These are phyloP conservation scores for Magnaporthiopsis incrustans DNA, from an alignment of 2,329 filamentous ascomycete genomes.

Conservation along the genomic window DNA sequence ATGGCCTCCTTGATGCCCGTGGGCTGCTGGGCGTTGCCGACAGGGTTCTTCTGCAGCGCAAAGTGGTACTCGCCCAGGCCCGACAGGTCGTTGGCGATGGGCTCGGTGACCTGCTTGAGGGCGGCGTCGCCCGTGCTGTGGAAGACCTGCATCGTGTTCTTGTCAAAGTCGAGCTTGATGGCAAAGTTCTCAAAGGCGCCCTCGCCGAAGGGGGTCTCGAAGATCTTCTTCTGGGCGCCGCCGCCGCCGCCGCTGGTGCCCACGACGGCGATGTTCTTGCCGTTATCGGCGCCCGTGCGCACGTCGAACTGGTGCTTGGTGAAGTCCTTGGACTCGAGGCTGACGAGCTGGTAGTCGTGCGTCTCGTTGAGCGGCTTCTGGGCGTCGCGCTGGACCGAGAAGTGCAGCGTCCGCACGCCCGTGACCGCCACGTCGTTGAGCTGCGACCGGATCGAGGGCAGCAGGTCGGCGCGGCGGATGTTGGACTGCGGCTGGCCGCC, in stretches of 20 bases:
- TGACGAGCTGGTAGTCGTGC: slow-evolving; percentile 6
- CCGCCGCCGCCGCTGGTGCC: not conserved
- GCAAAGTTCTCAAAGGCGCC: slow-evolving; percentile 6
- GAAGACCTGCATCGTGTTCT: slow-evolving; percentile 8
- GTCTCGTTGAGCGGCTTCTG: slow-evolving; percentile 1
- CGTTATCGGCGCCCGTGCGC: slow-evolving; percentile 6
- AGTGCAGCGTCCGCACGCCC: slow-evolving; percentile 7
- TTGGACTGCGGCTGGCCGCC: slow-evolving; percentile 3
- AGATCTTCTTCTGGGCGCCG: not conserved
- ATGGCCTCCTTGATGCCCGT: slow-evolving; percentile 4
- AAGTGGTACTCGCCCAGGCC: slow-evolving; percentile 6
- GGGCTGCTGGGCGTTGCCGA: not conserved
- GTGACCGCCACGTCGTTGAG: slow-evolving; percentile 4
- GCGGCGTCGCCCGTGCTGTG: slow-evolving; percentile 4
- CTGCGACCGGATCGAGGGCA: slow-evolving; percentile 5
- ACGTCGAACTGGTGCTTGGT: slow-evolving; percentile 4
- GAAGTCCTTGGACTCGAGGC: slow-evolving; percentile 6
- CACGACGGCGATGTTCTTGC: slow-evolving; percentile 1
- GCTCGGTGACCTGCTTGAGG: slow-evolving; percentile 2
- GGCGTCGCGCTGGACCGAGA: slow-evolving; percentile 7
- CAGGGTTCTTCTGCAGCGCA: slow-evolving; percentile 6
- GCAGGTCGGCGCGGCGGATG: slow-evolving; percentile 5
- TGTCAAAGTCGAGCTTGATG: slow-evolving; percentile 5
- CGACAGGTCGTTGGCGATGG: slow-evolving; percentile 3
- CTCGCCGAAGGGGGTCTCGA: slow-evolving; percentile 1